Evolutionary conservation across 2,329 filamentous ascomycete genomes (phyloP).

Genomic region (Arthroderma sp.): DNA sequence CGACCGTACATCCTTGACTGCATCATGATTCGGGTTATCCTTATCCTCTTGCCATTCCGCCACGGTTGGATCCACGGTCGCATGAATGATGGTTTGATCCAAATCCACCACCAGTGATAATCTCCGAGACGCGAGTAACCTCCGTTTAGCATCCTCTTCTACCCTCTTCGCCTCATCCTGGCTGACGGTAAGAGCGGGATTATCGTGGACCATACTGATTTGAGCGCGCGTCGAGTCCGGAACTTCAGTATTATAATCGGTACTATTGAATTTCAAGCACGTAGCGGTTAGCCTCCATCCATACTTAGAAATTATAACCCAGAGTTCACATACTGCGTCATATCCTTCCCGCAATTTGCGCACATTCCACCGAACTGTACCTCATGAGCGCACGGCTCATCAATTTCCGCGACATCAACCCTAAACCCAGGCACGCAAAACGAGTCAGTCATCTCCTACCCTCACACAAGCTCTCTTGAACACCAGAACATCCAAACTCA

Average conservation of each 20-base stretch:
- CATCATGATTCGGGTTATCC: constrained; percentile 77
- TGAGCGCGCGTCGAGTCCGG: constrained; percentile 73
- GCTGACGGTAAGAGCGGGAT: constrained; percentile 75
- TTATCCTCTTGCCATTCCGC: constrained; percentile 89
- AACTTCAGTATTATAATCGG: constrained; percentile 67
- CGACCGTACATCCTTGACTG: constrained; percentile 72
- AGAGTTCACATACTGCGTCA: constrained; percentile 56
- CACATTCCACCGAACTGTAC: constrained; percentile 86
- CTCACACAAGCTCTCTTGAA: not conserved
- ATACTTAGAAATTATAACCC: not conserved
- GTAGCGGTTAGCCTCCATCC: not conserved
- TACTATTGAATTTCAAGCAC: constrained; percentile 21
- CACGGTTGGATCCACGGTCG: constrained; percentile 90
- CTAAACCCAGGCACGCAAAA: constrained; percentile 20
- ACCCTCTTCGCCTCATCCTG: constrained; percentile 63
- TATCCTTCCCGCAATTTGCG: constrained; percentile 85
- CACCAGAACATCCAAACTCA: constrained; percentile 16
- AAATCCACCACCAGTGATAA: constrained; percentile 91
- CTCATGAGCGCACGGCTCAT: constrained; percentile 83
- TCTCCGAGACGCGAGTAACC: constrained; percentile 67
- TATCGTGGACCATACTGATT: constrained; percentile 91
- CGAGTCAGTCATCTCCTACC: constrained; percentile 1
- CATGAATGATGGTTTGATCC: constrained; percentile 97
- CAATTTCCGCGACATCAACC: constrained; percentile 55
- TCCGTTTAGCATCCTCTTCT: constrained; percentile 74